Conservation (phyloP, 129 eudicot genomes). For the Dittrichia graveolens region DNA sequence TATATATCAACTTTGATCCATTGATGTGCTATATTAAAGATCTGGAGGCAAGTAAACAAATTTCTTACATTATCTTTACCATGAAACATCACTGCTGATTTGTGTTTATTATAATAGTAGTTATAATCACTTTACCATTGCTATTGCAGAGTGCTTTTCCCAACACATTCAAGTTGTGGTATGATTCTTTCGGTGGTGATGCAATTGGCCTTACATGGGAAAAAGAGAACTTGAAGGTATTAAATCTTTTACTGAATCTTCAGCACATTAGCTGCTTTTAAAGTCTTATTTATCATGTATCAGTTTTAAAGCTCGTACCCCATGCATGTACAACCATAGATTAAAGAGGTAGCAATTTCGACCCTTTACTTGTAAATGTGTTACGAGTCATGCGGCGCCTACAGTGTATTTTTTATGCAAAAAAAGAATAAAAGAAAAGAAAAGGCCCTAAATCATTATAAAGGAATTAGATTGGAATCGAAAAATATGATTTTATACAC, state of each 20-base stretch:
- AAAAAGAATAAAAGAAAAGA: too few species aligned
- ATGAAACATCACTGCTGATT: background rate
- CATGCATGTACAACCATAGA: background rate
- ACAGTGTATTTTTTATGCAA: too few species aligned
- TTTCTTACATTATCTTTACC: background rate
- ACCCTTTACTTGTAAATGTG: too few species aligned
- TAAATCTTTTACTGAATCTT: background rate
- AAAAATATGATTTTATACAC: background rate
- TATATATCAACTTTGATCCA: conserved; percentile 88
- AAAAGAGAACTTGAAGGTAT: conserved; percentile 72
- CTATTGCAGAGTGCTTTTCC: conserved; percentile 68
- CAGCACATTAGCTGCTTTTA: background rate
- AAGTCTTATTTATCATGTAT: background rate
- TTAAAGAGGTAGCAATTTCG: too few species aligned
- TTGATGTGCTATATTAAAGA: conserved; percentile 58
- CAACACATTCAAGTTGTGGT: conserved; percentile 77
- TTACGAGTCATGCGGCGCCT: too few species aligned
- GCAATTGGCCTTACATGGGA: conserved; percentile 89
- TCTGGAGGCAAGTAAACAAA: conserved; percentile 57
- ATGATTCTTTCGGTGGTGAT: conserved; percentile 90
- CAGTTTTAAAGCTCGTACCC: background rate
- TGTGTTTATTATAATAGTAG: too few species aligned
- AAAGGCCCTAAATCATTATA: too few species aligned
- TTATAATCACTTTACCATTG: background rate
- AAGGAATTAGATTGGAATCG: too few species aligned